Evolutionary conservation across 2,329 filamentous ascomycete species (phyloP), one percentile per base, ranked within the genome.

Genomic region (Penicillium sp.): DNA sequence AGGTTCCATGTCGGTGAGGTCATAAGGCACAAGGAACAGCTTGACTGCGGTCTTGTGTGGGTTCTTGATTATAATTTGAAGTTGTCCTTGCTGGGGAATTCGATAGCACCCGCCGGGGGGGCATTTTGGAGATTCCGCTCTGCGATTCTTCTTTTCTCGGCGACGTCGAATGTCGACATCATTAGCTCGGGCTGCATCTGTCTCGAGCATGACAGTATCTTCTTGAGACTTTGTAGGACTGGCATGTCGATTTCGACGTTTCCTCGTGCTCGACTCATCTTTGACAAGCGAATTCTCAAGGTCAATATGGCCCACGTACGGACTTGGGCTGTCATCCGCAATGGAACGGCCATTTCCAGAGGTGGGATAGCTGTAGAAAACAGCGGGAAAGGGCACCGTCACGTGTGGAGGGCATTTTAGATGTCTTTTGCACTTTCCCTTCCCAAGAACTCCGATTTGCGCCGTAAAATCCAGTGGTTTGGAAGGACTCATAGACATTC

Each of bases 31-130:
- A 23, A 97, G 80, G 63, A 97, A 97, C 0, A 99, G 79, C 71
- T 99, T 97, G 49, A 97, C 93, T 1, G 94, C 94, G 3, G 94
- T 97, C 69, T 97, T 97, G 75, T 97, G 96, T 15, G 92, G 93
- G 65, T 97, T 99, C 70, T 97, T 97, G 70, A 99, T 90, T 56
- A 99, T 87, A 58, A 99, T 95, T 65, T 99, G 94, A 13, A 99
- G 79, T 71, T 97, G 94, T 0, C 94, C 94, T 70, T 92, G 88
- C 66, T 94, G 87, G 0, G 94, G 94, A 48, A 99, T 96, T 41
- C 94, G 87, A 70, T 97, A 99, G 66, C 89, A 90, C 33, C 94
- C 93, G 7, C 91, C 90, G 0, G 90, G 88, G 0, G 91, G 89
- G 15, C 87, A 84, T 70, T 82, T 85, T 1, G 84, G 82, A 24